phyloP scores from a whole-genome alignment of 106 monocot genomes.

The Dendrobium nobile region DNA sequence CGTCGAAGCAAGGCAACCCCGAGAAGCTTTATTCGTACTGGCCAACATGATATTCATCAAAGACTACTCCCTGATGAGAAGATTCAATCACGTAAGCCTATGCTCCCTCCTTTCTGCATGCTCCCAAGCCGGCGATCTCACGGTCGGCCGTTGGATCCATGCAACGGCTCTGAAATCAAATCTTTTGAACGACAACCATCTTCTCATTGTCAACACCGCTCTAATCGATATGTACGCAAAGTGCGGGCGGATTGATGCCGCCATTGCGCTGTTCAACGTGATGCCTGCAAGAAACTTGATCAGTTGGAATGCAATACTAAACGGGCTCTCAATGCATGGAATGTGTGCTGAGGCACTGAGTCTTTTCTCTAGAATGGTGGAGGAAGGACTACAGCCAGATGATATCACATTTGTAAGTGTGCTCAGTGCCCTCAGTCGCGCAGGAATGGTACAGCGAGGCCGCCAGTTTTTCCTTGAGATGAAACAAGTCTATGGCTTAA shows the following conservation, averaged over 20 bases:
- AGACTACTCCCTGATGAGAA: background rate
- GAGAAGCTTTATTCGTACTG: constrained; percentile 39
- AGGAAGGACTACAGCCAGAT: constrained; percentile 29
- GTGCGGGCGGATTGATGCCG: constrained; percentile 39
- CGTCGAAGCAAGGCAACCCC: constrained; percentile 39
- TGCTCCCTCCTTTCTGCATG: constrained; percentile 60
- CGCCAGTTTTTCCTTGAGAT: constrained; percentile 24
- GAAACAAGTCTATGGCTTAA: constrained; percentile 21
- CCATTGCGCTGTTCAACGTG: constrained; percentile 22
- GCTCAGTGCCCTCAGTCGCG: constrained; percentile 58
- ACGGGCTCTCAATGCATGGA: constrained; percentile 55
- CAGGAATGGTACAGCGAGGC: constrained; percentile 46
- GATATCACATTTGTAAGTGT: constrained; percentile 62
- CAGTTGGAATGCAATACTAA: constrained; percentile 63
- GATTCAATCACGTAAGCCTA: constrained; percentile 33
- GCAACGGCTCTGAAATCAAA: constrained; percentile 17
- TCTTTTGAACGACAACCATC: background rate
- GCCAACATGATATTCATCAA: constrained; percentile 18
- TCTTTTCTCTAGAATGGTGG: constrained; percentile 39
- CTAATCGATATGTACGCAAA: constrained; percentile 62
- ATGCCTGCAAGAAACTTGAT: constrained; percentile 33
- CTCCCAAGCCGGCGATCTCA: constrained; percentile 57
- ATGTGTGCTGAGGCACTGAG: constrained; percentile 26
- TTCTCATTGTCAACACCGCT: constrained; percentile 31
- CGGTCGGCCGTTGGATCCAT: constrained; percentile 51